Base-by-base conservation (phyloP, 2,329 filamentous ascomycete genomes). In the Fusarium circinatum region DNA sequence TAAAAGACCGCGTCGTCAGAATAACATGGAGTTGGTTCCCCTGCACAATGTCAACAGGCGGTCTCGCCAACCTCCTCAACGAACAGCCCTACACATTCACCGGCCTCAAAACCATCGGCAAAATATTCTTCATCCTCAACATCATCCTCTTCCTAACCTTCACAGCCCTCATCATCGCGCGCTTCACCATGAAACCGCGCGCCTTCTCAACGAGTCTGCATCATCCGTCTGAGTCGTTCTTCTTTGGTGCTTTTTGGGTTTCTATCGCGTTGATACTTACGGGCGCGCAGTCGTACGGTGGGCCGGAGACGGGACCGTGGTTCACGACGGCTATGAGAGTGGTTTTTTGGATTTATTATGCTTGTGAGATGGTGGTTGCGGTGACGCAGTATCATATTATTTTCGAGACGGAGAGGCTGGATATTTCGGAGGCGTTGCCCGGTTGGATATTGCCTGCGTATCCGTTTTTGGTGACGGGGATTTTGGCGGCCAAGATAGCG, bases 11-110 rank as follows among this genome's bases (percentile, higher is more conserved):
- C 13, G 41, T 70, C 10, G 59, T 70, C 2, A 38, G 67, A 8
- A 41, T 70, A 6, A 70, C 67, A 7, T 70, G 67, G 67, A 2
- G 9, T 8, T 70, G 67, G 67, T 70, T 70, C 5, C 67, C 67
- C 10, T 70, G 67, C 12, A 70, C 67, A 39, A 70, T 70, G 67
- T 30, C 67, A 10, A 70, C 67, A 2, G 67, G 65, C 22, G 67
- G 67, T 13, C 52, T 70, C 4, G 67, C 67, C 58, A 70, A 70
- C 26, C 15, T 70, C 24, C 8, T 70, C 6, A 61, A 61, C 24
- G 36, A 70, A n/a, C 67, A 70, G 6, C 67, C 65, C 1, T 70
- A 47, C 15, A 70, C 67, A 2, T 70, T 70, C n/a, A 70, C 41
- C 0, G 67, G 67, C 0, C 11, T 70, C 1, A 48, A 70, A 8